Evolutionary conservation across 2,329 filamentous ascomycete species (phyloP).

Genomic region (Thelonectria olida): DNA sequence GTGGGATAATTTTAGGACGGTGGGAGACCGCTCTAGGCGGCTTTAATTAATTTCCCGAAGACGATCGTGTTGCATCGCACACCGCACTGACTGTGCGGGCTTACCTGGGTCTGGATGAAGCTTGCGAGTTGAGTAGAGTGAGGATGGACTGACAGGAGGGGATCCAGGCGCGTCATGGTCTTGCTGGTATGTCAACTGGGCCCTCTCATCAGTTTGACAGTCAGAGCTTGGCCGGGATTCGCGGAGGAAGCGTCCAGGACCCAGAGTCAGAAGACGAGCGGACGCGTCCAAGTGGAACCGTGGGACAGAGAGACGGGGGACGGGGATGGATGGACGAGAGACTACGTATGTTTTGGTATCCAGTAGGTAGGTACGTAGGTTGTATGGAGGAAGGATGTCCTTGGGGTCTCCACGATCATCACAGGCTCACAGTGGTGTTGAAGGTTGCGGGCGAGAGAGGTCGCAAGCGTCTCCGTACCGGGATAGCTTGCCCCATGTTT

Average conservation of each 20-base stretch:
- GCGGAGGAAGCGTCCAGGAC: constrained; percentile 10
- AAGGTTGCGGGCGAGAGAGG: constrained; percentile 25
- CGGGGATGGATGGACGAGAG: not conserved
- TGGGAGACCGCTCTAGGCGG: constrained; percentile 27
- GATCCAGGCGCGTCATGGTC: constrained; percentile 2
- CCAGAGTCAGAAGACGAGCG: not conserved
- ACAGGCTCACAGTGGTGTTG: constrained; percentile 25
- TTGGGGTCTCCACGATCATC: constrained; percentile 26
- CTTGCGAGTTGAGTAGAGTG: constrained; percentile 13
- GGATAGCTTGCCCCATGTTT: constrained; percentile 35
- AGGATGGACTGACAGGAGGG: not conserved
- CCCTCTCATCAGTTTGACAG: constrained; percentile 19
- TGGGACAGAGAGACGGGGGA: not conserved
- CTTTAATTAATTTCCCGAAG: constrained; percentile 32
- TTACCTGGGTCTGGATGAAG: constrained; percentile 16
- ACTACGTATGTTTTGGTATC: constrained; percentile 5
- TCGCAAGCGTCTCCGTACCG: constrained; percentile 36
- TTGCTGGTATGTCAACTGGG: constrained; percentile 12
- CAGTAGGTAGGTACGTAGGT: constrained; percentile 1
- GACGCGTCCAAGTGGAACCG: constrained; percentile 10
- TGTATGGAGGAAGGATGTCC: constrained; percentile 24
- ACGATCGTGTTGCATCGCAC: constrained; percentile 35
- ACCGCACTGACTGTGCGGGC: constrained; percentile 16
- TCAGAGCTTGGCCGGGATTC: constrained; percentile 5
- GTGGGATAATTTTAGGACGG: constrained; percentile 26